Percentiles rank a stretch among this genome's conserved stretches.
phyloP scores from a whole-genome alignment of 495 filamentous ascomycete species.

The Aspergillus heteromorphus region DNA sequence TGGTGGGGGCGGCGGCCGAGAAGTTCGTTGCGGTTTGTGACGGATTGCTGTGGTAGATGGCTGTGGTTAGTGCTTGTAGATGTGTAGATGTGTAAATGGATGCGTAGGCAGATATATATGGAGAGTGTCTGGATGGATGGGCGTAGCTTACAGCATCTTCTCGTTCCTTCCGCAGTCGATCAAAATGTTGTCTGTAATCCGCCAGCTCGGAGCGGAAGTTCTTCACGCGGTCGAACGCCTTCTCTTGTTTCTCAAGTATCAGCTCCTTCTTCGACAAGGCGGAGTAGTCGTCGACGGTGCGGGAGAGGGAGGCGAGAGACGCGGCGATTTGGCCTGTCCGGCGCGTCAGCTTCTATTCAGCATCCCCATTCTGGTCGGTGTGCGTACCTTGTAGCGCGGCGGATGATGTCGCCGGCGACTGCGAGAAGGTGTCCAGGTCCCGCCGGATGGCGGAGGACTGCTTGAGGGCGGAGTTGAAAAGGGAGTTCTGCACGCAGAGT shows the following conservation, averaged over 20 bases:
- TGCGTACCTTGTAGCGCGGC: conserved; percentile 58
- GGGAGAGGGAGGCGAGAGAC: conserved; percentile 79
- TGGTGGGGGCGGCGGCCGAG: conserved; percentile 86
- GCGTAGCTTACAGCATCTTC: conserved; percentile 70
- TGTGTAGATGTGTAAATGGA: no score
- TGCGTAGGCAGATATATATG: no score
- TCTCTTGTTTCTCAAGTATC: conserved; percentile 79
- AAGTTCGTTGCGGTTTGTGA: conserved; percentile 75
- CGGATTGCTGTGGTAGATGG: conserved; percentile 48
- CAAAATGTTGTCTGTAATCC: conserved; percentile 73
- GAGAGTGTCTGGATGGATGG: no score
- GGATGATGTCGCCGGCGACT: conserved; percentile 54
- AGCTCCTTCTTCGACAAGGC: conserved; percentile 80
- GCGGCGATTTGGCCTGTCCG: conserved; percentile 68
- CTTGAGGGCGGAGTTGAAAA: conserved; percentile 94
- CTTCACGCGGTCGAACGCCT: conserved; percentile 78
- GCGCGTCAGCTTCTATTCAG: not conserved
- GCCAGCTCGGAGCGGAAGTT: conserved; percentile 78
- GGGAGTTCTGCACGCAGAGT: conserved; percentile 61
- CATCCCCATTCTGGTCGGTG: not conserved
- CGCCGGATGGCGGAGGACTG: conserved; percentile 83
- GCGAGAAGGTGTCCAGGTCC: conserved; percentile 71
- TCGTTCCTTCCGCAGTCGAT: conserved; percentile 64
- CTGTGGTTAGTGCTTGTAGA: not conserved
- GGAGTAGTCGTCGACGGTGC: conserved; percentile 91